Base-by-base conservation (phyloP, 805 yeast species). In the Kodamaea hsintzibuensis region DNA sequence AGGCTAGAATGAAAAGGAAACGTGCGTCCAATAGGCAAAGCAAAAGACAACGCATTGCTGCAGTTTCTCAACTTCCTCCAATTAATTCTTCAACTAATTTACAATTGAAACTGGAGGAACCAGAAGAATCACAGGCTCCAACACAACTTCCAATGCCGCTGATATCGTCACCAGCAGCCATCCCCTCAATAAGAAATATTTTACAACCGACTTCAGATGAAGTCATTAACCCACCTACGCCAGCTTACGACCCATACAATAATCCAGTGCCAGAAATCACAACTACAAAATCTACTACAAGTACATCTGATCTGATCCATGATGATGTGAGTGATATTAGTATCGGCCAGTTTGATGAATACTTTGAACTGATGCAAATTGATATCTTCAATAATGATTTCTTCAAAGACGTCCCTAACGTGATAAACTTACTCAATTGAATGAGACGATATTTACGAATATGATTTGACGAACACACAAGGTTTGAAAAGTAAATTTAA, bases 301-400 rank as follows among this genome's bases (percentile, higher is more conserved):
- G 50, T 43, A 22, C 50, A 7, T 19, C 44, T 18, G 44, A 48
- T 25, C 50, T 48, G 50, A 22, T 48, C 19, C 44, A 38, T 13
- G 50, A 48, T 33, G 44, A 48, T 16, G 50, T 48, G 37, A 46
- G 49, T 13, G 49, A 46, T 17, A 35, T 46, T 14, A 46, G 49
- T 17, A 38, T 48, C 22, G 50, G 50, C 19, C 50, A 48, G 35
- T 48, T 62, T 49, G 65, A 68, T 50, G 61, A 60, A 27, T 67
- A 62, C 51, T 60, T 66, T 50, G 69, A 62, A 39, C 57, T 62
- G 13, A 60, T 67, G 61, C 72, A 64, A 39, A 56, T 63, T 42
- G 70, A 67, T 49, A 54, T 68, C 17, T 68, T 66, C 51, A 61
- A 63, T 53, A 62, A 62, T 53, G 70, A 65, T 47, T 62, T 65